Evolutionary conservation across 2,329 filamentous ascomycete species (phyloP), one percentile per base, ranked within the genome.

Genomic region (Lasiodiplodia citricola): DNA sequence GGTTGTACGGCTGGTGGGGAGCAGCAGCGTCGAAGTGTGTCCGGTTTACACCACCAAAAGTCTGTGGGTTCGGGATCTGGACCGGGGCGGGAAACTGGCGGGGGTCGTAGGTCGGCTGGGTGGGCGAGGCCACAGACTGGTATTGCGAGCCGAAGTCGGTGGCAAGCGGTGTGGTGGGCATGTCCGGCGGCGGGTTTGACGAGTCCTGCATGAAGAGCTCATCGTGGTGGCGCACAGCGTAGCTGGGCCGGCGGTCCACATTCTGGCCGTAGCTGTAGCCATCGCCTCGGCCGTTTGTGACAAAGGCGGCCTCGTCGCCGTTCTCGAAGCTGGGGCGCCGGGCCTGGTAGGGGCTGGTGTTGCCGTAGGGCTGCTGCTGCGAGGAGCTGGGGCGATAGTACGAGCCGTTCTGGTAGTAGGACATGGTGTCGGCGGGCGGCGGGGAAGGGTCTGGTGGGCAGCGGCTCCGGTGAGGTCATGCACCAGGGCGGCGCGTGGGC

Each of bases 271-370:
- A 81, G 50, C 76, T 77, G 68, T 80, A 78, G 68, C 74, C 54
- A 25, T 64, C 60, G 13, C 28, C 28, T 16, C 75, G 76, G 67
- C 69, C 81, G 79, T 68, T 82, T 74, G 28, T 74, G 81, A 67
- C 89, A 55, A 66, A 87, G 60, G 83, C 80, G 58, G 85, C 83
- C 77, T 95, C 92, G 78, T 96, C 92, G 72, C 91, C 92, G 72
- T 86, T 88, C 78, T 93, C 90, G 82, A 92, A 94, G 82, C 91
- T 95, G 60, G 88, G 86, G 72, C 88, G 86, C 72, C 91, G 85
- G 70, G 81, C 81, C 67, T 78, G 77, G 69, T 80, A 79, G 55
- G 75, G 76, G 69, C n/a, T 50, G 71, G 71, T 57, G 80, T 70
- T 55, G 80, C 18, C 74, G 69, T 78, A 78, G 62, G 80, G 78